Evolutionary conservation across 1,284 basidiomycete genomes (phyloP).

Genomic region (Phaffia rhodozyma): DNA sequence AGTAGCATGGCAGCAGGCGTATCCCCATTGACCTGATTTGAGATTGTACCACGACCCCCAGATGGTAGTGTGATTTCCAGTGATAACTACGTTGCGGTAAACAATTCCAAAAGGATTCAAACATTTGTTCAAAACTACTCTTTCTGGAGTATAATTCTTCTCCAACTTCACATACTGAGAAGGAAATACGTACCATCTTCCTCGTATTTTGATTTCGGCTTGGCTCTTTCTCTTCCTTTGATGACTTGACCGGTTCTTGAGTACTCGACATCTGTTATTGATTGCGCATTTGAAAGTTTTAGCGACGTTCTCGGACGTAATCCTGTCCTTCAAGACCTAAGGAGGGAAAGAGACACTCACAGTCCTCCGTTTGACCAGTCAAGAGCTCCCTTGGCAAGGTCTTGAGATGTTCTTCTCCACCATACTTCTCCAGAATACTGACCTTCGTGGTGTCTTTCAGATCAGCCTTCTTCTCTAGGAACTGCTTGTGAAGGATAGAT

Average conservation of each 20-base stretch:
- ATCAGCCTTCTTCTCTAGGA: conserved; percentile 81
- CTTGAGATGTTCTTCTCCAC: conserved; percentile 86
- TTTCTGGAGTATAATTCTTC: no score
- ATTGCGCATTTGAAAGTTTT: background rate
- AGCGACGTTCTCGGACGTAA: background rate
- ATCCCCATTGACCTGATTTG: conserved; percentile 70
- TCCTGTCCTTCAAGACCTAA: no score
- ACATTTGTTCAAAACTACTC: no score
- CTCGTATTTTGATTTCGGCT: conserved; percentile 77
- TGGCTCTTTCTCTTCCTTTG: conserved; percentile 79
- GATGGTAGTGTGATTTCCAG: conserved; percentile 84
- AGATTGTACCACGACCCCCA: conserved; percentile 94
- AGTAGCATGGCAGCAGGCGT: conserved; percentile 81
- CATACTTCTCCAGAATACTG: conserved; percentile 79
- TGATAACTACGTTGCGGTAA: conserved; percentile 46
- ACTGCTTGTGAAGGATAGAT: conserved; percentile 80
- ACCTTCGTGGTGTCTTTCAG: conserved; percentile 75
- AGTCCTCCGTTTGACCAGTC: conserved; percentile 89
- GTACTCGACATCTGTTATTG: conserved; percentile 66
- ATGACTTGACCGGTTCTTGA: conserved; percentile 81
- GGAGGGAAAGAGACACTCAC: conserved; percentile 23
- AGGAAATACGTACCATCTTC: conserved; percentile 62
- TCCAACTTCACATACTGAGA: conserved; percentile 11
- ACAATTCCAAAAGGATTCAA: background rate
- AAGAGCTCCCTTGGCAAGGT: conserved; percentile 75